A percentile compares a stretch with the other conserved stretches of the same genome.
These are phyloP conservation scores for Diplodia scrobiculata DNA, from an alignment of 2,329 filamentous ascomycete genomes.

Conservation along the genomic window DNA sequence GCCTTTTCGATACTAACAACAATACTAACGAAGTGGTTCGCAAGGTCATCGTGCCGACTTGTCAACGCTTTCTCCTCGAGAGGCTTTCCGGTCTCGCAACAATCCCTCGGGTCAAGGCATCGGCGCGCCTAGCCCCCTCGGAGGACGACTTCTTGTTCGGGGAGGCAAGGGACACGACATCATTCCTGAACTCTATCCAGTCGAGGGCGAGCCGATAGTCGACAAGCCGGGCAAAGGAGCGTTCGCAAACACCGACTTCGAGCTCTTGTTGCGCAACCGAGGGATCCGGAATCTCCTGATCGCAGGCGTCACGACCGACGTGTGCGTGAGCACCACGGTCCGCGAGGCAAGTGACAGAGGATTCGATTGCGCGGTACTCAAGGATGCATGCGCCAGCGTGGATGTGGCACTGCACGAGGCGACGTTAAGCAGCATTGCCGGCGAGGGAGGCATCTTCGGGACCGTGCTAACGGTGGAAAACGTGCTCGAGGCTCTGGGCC, in stretches of 20 bases:
- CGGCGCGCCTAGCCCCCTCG: conserved; percentile 56
- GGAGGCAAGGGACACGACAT: conserved; percentile 62
- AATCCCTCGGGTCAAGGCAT: conserved; percentile 56
- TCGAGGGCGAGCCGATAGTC: conserved; percentile 52
- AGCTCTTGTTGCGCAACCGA: conserved; percentile 54
- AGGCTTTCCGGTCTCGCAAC: conserved; percentile 56
- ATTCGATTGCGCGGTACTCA: conserved; percentile 57
- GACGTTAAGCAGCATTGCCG: conserved; percentile 34
- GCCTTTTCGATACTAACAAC: background rate
- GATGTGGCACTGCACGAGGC: conserved; percentile 39
- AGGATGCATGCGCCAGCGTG: conserved; percentile 49
- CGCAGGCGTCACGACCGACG: conserved; percentile 59
- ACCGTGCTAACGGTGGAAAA: conserved; percentile 27
- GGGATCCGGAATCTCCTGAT: conserved; percentile 57
- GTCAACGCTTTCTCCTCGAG: conserved; percentile 59
- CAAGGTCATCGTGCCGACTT: conserved; percentile 56
- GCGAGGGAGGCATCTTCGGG: conserved; percentile 25
- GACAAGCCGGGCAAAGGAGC: conserved; percentile 59
- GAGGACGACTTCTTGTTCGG: conserved; percentile 58
- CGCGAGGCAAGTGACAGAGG: conserved; percentile 59
- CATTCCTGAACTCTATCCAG: conserved; percentile 56
- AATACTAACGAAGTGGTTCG: background rate
- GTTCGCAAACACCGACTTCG: conserved; percentile 59
- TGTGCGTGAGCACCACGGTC: conserved; percentile 59
- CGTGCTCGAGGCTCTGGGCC: conserved; percentile 35